Evolutionary conservation across 352 stramenopile species (phyloP).

Genomic region (Phytophthora idaei): DNA sequence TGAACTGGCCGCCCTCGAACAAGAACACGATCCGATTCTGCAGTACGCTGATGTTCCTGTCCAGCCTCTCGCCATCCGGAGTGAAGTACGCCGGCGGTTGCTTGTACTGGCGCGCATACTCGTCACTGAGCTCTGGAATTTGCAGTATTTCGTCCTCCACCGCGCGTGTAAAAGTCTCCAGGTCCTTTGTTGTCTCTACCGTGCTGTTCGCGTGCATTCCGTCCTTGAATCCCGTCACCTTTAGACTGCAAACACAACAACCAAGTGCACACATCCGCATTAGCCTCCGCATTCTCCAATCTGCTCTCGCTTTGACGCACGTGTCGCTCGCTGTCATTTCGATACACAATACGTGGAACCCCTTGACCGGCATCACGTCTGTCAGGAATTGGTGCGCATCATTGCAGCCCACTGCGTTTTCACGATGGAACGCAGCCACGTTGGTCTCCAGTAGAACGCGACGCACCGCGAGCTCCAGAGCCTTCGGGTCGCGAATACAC

Average conservation of each 20-base stretch:
- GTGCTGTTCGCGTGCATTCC: conserved; percentile 40
- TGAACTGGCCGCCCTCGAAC: conserved; percentile 79
- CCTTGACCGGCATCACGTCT: conserved; percentile 60
- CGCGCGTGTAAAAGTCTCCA: conserved; percentile 36
- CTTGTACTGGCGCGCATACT: conserved; percentile 55
- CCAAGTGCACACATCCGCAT: neutral
- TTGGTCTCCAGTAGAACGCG: conserved; percentile 11
- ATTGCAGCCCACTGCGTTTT: conserved; percentile 40
- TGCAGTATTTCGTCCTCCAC: conserved; percentile 50
- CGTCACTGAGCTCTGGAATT: conserved; percentile 36
- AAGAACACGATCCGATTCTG: conserved; percentile 64
- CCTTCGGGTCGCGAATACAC: conserved; percentile 21
- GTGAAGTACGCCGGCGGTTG: conserved; percentile 74
- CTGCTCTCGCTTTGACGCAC: conserved; percentile 31
- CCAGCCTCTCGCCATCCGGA: conserved; percentile 50
- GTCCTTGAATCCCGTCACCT: conserved; percentile 65
- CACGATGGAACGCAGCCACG: neutral
- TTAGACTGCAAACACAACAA: conserved; percentile 37
- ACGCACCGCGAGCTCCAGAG: conserved; percentile 19
- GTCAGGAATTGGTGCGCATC: conserved; percentile 55
- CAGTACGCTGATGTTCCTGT: conserved; percentile 46
- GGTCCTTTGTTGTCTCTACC: conserved; percentile 45
- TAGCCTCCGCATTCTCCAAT: neutral
- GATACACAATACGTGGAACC: conserved; percentile 76
- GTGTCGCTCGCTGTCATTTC: conserved; percentile 45